These are phyloP conservation scores for Prosopis cineraria DNA, from an alignment of 306 rosid species.

Conservation along the genomic window DNA sequence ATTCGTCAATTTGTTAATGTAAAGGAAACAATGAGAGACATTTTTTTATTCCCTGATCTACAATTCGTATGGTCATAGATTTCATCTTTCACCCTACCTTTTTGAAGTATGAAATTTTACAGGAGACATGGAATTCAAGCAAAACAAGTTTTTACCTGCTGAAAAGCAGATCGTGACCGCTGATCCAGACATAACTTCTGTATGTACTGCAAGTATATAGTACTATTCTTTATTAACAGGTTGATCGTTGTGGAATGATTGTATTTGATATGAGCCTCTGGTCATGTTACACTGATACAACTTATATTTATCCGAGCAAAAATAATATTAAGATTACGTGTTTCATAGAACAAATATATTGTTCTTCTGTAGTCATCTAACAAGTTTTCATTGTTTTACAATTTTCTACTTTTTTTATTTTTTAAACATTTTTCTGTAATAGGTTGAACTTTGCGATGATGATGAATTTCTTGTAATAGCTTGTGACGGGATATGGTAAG, in stretches of 20 bases:
- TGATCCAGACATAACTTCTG: conserved; percentile 76
- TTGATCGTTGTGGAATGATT: conserved; percentile 23
- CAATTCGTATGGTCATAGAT: conserved; percentile 6
- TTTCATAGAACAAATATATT: neutral
- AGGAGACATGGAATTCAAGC: conserved; percentile 97
- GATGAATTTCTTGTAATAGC: conserved; percentile 95
- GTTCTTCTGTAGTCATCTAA: neutral
- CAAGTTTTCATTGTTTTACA: neutral
- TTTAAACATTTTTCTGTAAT: conserved; percentile 27
- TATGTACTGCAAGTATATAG: conserved; percentile 41
- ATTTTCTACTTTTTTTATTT: neutral
- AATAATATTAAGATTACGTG: neutral
- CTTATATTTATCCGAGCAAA: neutral
- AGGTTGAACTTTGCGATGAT: conserved; percentile 88
- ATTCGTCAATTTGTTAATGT: conserved; percentile 14
- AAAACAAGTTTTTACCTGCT: conserved; percentile 76
- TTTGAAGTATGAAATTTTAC: conserved; percentile 35
- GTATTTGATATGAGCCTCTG: neutral
- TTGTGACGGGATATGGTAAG: conserved; percentile 98
- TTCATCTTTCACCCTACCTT: conserved; percentile 9
- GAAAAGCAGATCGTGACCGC: conserved; percentile 93
- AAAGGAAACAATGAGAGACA: conserved; percentile 1
- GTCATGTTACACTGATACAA: neutral
- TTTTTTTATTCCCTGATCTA: conserved; percentile 1
- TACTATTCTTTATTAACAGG: conserved; percentile 1